Evolutionary conservation across 1,139 yeast species (phyloP), one percentile per base, ranked within the genome.

Genomic region (Nakaseomyces glabratus): DNA sequence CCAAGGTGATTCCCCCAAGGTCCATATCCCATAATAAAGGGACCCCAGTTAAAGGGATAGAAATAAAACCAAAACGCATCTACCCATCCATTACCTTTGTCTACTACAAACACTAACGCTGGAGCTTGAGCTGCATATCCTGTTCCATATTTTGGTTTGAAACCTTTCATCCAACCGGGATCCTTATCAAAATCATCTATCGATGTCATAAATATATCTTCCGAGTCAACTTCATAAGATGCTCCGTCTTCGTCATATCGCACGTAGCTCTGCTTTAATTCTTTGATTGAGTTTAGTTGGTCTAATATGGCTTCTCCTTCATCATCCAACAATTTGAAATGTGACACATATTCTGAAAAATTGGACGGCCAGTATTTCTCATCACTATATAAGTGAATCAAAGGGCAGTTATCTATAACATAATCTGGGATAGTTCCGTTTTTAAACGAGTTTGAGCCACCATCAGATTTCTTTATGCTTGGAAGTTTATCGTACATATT

Each of bases 1-100:
- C 97, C 98, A 20, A 90, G 76, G 52, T 90, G 98, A 53, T 88
- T 82, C 0, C 98, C 98, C 62, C 81, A 90, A 0, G 98, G 98
- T 0, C 98, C 98, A 25, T 75, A 72, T 3, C 97, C 97, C 96
- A 88, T 88, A 10, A 90, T 96, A 60, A 77, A 90, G 0, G 98
- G 97, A 0, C 98, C 98, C 47, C 84, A 64, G 52, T 90, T 90
- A 63, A 88, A 90, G 1, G 95, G 82, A 55, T 90, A 90, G 53
- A 90, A 90, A 57, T 84, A 88, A 57, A 90, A 90, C 97, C 97
- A 90, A 54, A 73, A 90, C 0, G 96, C 86, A 57, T 90, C 98
- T 0, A 62, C 63, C 65, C 93, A 79, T 3, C 95, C 95, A 46
- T 84, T 80, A 0, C 95, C 96, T 53, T 86, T 86, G 54, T 88